Base-by-base conservation (phyloP, 1,139 yeast species). In the Geotrichum macrosporum region DNA sequence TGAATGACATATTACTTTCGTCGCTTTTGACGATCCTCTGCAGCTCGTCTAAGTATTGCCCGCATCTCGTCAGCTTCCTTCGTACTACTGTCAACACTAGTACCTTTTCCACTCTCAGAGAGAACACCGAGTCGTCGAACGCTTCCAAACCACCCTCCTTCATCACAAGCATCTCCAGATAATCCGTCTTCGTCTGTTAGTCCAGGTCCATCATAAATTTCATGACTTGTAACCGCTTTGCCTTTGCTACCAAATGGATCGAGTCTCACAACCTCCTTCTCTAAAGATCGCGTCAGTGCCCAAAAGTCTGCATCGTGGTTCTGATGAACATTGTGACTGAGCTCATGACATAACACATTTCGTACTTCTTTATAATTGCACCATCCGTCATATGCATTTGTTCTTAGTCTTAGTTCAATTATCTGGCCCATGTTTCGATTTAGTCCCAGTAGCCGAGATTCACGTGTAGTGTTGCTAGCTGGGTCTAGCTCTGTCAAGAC, bases 401-500 rank as follows among this genome's bases (percentile, higher is more conserved):
- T 69, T 26, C 73, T 56, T 9, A 69, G 56, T 9, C 73, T 61
- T 37, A 69, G 57, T 46, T 64, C 62, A 35, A 69, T 69, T 26
- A 57, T 59, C 48, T 62, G 60, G n/a, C 73, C 73, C 38, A 50
- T 53, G 52, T 65, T 63, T 34, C 62, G 54, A 50, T 69, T 69
- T 13, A 66, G 57, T 1, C 73, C 73, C 22, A 70, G 56, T 12
- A 57, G 44, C 36, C 60, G 46, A 33, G 55, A 53, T 22, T 58
- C 58, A 30, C 57, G 63, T 12, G 60, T 51, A 2, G 72, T 68
- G 50, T 66, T 64, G 15, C 63, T 51, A 1, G 68, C 62, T 0
- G 73, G 73, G 43, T 69, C 73, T 21, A 69, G 59, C 49, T 69
- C 73, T 0, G 71, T 62, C 32, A 69, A 53, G 3, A 62, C 52